Conservation (phyloP, 2,329 filamentous ascomycete genomes). For the Plenodomus tracheiphilus region DNA sequence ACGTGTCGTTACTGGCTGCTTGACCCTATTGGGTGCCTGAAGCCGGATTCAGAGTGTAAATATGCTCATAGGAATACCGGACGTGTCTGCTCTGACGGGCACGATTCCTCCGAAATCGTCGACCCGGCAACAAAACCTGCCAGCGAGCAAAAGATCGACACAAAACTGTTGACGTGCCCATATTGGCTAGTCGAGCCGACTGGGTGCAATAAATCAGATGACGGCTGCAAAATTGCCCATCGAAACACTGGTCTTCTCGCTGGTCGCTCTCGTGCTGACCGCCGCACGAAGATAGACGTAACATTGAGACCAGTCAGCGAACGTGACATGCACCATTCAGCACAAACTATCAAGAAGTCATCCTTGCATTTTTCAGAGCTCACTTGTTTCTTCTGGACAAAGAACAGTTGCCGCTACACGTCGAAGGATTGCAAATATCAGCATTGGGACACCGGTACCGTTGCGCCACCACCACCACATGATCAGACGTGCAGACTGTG, state of each 20-base stretch:
- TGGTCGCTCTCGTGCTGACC: neutral
- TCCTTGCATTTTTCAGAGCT: neutral
- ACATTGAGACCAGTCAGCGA: neutral
- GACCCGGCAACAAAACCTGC: neutral
- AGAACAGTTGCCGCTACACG: constrained; percentile 7
- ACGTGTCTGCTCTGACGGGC: neutral
- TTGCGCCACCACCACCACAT: constrained; percentile 7
- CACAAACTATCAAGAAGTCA: neutral
- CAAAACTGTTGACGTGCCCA: neutral
- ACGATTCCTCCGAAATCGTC: neutral
- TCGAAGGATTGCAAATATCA: constrained; percentile 11
- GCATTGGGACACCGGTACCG: constrained; percentile 19
- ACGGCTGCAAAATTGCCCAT: constrained; percentile 29
- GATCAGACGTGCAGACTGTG: constrained; percentile 24
- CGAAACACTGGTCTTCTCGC: constrained; percentile 23
- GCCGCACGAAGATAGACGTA: neutral
- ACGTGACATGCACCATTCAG: neutral
- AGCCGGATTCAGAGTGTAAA: constrained; percentile 22
- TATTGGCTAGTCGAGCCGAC: neutral
- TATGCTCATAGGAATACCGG: constrained; percentile 40
- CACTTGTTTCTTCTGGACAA: constrained; percentile 30
- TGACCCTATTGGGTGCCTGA: constrained; percentile 16
- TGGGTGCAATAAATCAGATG: constrained; percentile 2
- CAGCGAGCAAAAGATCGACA: neutral
- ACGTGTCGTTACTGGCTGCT: constrained; percentile 36